Base-by-base conservation (phyloP, 768 basidiomycete genomes). In the Tephrocybe sp. region DNA sequence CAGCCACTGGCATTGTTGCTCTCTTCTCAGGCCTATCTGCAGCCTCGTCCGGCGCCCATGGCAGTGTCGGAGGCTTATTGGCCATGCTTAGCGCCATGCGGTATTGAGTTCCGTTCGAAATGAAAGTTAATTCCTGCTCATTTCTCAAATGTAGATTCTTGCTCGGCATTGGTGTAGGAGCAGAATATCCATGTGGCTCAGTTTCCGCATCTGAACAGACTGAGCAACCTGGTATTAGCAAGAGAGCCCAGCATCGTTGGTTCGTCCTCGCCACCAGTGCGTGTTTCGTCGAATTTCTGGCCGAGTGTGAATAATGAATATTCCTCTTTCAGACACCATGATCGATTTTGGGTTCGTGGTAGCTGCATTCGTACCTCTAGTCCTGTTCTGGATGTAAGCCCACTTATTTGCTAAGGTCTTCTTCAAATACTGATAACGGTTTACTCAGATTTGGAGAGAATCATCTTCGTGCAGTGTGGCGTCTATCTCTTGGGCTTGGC, bases 171-270 rank as follows among this genome's bases (percentile, higher is more conserved):
- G 93, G 93, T 19, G 77, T 93, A 0, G 90, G 91, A 4, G 89
- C 88, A 4, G 89, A 91, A 64, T 94, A 94, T 56, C 94, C 94
- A 6, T 91, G 90, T 54, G 93, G 94, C 21, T 88, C 86, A 0
- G 90, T 93, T 13, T 88, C 91, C 4, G 87, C 86, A 6, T 86
- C 90, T 1, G 94, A 97, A 61, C 89, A 92, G 60, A 88, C 91
- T 2, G 94, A 97, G 64, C 88, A 90, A 64, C 74, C 80, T 8
- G 81, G 79, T 8, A 86, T 95, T 58, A 74, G 66, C 56, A 91
- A 89, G 68, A 83, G 83, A 45, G 78, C 87, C 4, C 94, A 92
- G 60, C 87, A 94, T 64, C 71, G 85, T 45, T 91, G 92, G 82
- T 86, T 97, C 61, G 83, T 87, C 4, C 76, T 91, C 23, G 90